Base-by-base conservation (phyloP, 306 rosid species). In the Urtica urens region DNA sequence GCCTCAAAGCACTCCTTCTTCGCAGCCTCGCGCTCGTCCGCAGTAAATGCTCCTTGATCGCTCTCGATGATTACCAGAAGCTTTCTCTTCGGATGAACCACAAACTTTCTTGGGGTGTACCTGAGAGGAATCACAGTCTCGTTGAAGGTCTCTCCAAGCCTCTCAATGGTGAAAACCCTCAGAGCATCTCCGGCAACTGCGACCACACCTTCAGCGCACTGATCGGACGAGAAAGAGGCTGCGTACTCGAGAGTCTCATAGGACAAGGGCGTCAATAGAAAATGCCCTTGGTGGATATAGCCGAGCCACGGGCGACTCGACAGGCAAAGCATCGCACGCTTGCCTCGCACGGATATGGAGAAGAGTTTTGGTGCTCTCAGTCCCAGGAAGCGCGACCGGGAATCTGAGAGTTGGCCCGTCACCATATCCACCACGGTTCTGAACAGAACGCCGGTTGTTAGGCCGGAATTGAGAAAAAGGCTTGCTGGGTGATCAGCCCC, bases 221-320 rank as follows among this genome's bases (percentile, higher is more conserved):
- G 94, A 65, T 79, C 99, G 14, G 95, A 85, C 29, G 95, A 82
- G 72, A 90, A 90, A 23, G 99, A 81, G 42, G 95, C 90, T 23
- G 94, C 99, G 67, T 72, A 79, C 65, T 90, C 99, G 46, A 85
- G 85, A 62, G 94, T 77, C 66, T 90, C 99, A 71, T 85, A 90
- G 14, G 99, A 85, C n/a, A 85, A 80, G 26, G 99, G 99, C 6
- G 99, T 85, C 52, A 90, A 65, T 25, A 90, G 86, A 63, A 90
- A 85, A 70, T 90, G 95, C 3, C 99, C 95, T 72, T 90, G 95
- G 74, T 90, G 85, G 68, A 85, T 90, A 54, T 81, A 90, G 60
- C 99, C 99, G 50, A 90, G 99, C 95, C 99, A 90, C 11, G 99
- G 99, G 52, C 85, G 86, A 69, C 99, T 85, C 49, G 95, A 90